These are phyloP conservation scores for Xylariomycetidae sp. DNA, from an alignment of 2,329 filamentous ascomycete species.

Conservation along the genomic window DNA sequence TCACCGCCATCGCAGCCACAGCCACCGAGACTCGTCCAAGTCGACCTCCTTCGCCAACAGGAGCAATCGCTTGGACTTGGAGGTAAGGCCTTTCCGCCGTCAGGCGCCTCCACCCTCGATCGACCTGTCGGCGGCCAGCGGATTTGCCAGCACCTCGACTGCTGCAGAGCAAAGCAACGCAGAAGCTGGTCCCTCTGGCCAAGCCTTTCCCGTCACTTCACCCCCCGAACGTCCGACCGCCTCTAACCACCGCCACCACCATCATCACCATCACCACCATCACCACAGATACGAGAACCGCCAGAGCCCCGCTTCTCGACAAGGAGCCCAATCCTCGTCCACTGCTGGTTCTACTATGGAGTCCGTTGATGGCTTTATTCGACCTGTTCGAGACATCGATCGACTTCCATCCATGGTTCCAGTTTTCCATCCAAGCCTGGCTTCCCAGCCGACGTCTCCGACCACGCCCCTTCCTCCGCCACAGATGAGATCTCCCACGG, in stretches of 20 bases:
- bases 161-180: slow-evolving; percentile 31
- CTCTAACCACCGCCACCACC: slow-evolving; percentile 42
- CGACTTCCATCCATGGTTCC: slow-evolving; percentile 77
- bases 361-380: slow-evolving; percentile 65
- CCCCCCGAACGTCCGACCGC: slow-evolving; percentile 66
- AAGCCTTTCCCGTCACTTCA: slow-evolving; percentile 60
- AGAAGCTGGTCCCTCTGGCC: slow-evolving; percentile 55
- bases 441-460: slow-evolving; percentile 88
- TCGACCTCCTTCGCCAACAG: slow-evolving; percentile 49
- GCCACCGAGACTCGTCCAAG: slow-evolving; percentile 41
- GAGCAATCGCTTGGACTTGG: slow-evolving; percentile 46
- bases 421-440: slow-evolving; percentile 59
- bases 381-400: slow-evolving; percentile 76
- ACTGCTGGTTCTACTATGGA: slow-evolving; percentile 64
- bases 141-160: slow-evolving; percentile 40
- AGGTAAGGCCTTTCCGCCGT: slow-evolving; percentile 61
- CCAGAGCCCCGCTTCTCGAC: slow-evolving; percentile 42
- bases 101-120: slow-evolving; percentile 81
- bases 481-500: slow-evolving; percentile 52
- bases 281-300: slow-evolving; percentile 41
- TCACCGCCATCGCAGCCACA: slow-evolving; percentile 43
- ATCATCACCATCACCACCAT: slow-evolving; percentile 40
- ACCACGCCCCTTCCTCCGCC: slow-evolving; percentile 73
- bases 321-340: slow-evolving; percentile 59
- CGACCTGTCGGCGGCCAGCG: slow-evolving; percentile 61